Base-by-base conservation (phyloP, 2,329 filamentous ascomycete species). In the Dothidotthia symphoricarpi region DNA sequence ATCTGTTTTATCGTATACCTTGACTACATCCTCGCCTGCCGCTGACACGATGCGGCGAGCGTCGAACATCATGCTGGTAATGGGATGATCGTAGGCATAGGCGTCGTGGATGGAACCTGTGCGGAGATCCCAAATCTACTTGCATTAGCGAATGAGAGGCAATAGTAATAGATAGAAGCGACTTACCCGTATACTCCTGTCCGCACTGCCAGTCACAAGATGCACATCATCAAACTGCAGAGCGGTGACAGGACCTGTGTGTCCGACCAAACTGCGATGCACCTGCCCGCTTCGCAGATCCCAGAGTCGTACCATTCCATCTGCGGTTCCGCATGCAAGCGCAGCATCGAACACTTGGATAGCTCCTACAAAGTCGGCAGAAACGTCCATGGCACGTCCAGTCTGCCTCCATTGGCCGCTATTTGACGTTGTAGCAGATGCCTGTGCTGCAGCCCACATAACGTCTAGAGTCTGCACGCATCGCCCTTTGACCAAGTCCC, bases 31-130 rank as follows among this genome's bases (percentile, higher is more conserved):
- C 67, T 97, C 93, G 28, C 90, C 87, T 0, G 89, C 89, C 2
- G 93, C 91, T 35, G 86, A 81, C 24, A 93, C 89, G 52, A 98
- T 98, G 34, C 90, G 82, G 35, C 90, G 83, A 11, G 81, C 72
- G 68, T 98, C 93, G 64, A 98, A 98, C 84, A 94, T 95, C 89
- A 97, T 95, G 73, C 85, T 88, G 22, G 89, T 95, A 40, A 98
- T 80, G 0, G 90, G 82, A 58, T 87, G 78, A 61, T 97, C 90
- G 69, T 97, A 98, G 15, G 91, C 93, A 67, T 90, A 98, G 13
- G 91, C 93, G 65, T 98, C 93, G 65, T 86, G 86, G 55, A 98
- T 96, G 24, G 89, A 90, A 30, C 93, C 93, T 10, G 89, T 97
- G 37, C 93, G 86, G 39, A 98, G 84, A 69, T 98, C 93, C 93